Conservation (phyloP, 192 early-diverging fungal species). For the Entomortierella parvispora region DNA sequence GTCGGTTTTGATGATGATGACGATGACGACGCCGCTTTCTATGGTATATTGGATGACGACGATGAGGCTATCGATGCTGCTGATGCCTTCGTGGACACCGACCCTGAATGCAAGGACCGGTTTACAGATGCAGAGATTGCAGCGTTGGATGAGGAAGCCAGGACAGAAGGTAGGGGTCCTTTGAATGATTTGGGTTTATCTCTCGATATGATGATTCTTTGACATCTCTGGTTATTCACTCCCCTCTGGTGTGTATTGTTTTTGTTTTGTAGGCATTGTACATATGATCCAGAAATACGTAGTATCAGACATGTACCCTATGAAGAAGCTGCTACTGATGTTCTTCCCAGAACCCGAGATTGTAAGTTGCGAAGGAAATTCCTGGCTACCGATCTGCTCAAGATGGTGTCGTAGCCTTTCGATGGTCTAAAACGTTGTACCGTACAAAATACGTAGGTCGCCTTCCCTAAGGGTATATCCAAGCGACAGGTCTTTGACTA, state of each 20-base stretch:
- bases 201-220: no score
- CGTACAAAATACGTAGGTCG: not conserved
- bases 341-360: not conserved
- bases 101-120: no score
- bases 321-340: conserved; percentile 15
- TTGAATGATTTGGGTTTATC: not conserved
- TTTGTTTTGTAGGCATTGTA: conserved; percentile 6
- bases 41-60: no score
- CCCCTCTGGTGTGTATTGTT: no score
- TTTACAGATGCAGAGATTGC: no score
- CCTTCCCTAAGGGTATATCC: not conserved
- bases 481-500: not conserved
- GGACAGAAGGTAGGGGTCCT: not conserved
- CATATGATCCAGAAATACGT: conserved; percentile 17
- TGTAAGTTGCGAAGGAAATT: not conserved
- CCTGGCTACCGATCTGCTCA: no score
- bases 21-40: not conserved
- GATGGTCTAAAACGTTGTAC: no score
- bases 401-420: no score
- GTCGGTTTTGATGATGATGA: not conserved
- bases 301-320: not conserved
- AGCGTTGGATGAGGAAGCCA: no score
- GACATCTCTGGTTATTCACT: no score
- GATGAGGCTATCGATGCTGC: no score
- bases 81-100: not conserved